These are phyloP conservation scores for Eragrostis tef DNA, from an alignment of 202 grass and related monocot genomes.

Conservation along the genomic window DNA sequence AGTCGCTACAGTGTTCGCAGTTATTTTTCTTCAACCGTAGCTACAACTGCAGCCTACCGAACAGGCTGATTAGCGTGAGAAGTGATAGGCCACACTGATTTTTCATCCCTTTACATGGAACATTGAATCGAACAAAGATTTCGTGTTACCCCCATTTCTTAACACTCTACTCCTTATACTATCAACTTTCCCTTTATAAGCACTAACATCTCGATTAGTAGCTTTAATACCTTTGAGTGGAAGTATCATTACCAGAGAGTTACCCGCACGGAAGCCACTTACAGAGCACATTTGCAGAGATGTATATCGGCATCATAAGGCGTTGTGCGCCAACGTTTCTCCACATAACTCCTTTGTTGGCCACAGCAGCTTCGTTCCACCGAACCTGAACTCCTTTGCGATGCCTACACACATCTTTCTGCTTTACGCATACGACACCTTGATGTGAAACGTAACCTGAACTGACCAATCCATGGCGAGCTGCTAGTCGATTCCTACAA, in stretches of 20 bases:
- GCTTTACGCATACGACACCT: neutral
- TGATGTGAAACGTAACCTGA: neutral
- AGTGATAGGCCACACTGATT: slow-evolving; percentile 15
- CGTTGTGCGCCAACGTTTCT: slow-evolving; percentile 57
- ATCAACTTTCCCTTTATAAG: slow-evolving; percentile 42
- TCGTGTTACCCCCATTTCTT: neutral
- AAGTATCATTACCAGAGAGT: slow-evolving; percentile 4
- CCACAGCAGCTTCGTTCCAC: neutral
- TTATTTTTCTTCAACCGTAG: too few relatives aligned
- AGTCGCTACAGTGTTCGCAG: too few relatives aligned
- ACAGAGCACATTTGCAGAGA: neutral
- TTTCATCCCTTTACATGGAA: neutral
- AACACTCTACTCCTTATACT: neutral
- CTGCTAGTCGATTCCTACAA: slow-evolving; percentile 42
- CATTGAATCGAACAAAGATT: slow-evolving; percentile 19
- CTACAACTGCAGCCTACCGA: too few relatives aligned
- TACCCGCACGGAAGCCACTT: slow-evolving; percentile 21
- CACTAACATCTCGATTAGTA: slow-evolving; percentile 33
- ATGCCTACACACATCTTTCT: neutral
- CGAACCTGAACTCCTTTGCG: neutral
- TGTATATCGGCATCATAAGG: neutral
- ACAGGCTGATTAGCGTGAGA: slow-evolving; percentile 3
- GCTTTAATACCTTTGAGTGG: slow-evolving; percentile 25
- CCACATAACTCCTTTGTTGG: slow-evolving; percentile 48
- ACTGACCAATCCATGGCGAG: slow-evolving; percentile 1